phyloP scores from a whole-genome alignment of 495 filamentous ascomycete genomes.

The Hypoxylon perforatum region DNA sequence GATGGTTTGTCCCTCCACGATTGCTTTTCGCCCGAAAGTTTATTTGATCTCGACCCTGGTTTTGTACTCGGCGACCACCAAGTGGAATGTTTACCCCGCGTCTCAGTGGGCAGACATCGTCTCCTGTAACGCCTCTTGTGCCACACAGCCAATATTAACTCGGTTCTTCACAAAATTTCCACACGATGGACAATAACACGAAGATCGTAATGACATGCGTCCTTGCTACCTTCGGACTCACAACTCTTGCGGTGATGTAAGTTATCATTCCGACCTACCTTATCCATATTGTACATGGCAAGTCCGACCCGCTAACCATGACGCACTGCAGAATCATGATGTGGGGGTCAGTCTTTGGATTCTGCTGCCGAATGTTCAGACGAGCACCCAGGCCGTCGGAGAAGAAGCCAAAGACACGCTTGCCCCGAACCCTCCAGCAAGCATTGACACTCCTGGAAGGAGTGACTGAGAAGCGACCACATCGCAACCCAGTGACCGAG shows the following conservation, averaged over 20 bases:
- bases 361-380: neutral
- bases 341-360: conserved; percentile 21
- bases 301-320: conserved; percentile 6
- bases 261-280: neutral
- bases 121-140: conserved; percentile 5
- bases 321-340: conserved; percentile 5
- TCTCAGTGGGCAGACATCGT: conserved; percentile 12
- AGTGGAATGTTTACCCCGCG: conserved; percentile 27
- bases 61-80: conserved; percentile 28
- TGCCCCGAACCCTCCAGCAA: conserved; percentile 27
- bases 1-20: no score
- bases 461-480: conserved; percentile 22
- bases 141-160: neutral
- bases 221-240: no score
- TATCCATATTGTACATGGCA: neutral
- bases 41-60: conserved; percentile 17
- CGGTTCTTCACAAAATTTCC: neutral
- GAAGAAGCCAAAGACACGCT: conserved; percentile 5
- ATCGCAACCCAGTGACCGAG: conserved; percentile 24
- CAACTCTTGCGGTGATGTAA: conserved; percentile 36
- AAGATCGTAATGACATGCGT: no score
- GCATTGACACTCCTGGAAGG: conserved; percentile 28
- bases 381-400: conserved; percentile 2
- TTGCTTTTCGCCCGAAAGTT: conserved; percentile 10
- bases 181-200: no score